phyloP scores from a whole-genome alignment of 2,329 filamentous ascomycete genomes.

The Coniella vitis region DNA sequence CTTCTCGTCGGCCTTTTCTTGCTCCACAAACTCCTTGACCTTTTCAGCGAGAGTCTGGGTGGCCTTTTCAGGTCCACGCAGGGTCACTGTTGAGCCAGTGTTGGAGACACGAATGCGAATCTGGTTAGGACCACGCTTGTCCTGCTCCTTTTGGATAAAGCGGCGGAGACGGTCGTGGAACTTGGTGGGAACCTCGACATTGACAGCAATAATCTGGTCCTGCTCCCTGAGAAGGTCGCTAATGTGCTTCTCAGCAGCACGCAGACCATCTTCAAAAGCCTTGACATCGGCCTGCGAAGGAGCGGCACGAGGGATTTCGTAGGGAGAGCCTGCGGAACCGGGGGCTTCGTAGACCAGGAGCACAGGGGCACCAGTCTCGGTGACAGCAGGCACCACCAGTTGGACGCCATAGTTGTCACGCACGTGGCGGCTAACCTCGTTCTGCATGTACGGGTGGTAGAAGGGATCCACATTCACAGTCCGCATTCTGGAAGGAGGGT shows the following conservation, averaged over 20 bases:
- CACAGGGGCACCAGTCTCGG: slow-evolving; percentile 53
- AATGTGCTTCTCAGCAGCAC: slow-evolving; percentile 51
- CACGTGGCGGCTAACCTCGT: slow-evolving; percentile 55
- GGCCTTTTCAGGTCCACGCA: slow-evolving; percentile 68
- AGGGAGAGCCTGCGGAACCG: slow-evolving; percentile 37
- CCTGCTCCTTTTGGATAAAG: slow-evolving; percentile 60
- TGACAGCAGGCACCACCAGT: slow-evolving; percentile 60
- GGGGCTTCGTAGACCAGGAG: slow-evolving; percentile 70
- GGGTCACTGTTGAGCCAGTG: slow-evolving; percentile 55
- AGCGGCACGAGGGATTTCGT: slow-evolving; percentile 47
- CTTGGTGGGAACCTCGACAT: slow-evolving; percentile 54
- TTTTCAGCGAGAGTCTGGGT: slow-evolving; percentile 68
- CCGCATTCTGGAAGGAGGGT: slow-evolving; percentile 66
- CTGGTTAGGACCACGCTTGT: slow-evolving; percentile 46
- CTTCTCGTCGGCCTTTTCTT: slow-evolving; percentile 87
- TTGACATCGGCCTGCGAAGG: slow-evolving; percentile 44
- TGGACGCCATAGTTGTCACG: slow-evolving; percentile 66
- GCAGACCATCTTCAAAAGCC: slow-evolving; percentile 48
- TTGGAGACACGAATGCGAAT: slow-evolving; percentile 55
- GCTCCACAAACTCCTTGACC: slow-evolving; percentile 71
- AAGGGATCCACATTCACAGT: slow-evolving; percentile 67
- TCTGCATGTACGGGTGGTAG: slow-evolving; percentile 67
- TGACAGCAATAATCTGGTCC: slow-evolving; percentile 42
- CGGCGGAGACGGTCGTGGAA: slow-evolving; percentile 57
- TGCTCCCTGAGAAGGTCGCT: slow-evolving; percentile 52